Percentiles rank a stretch among this genome's conserved stretches.
Evolutionary conservation across 1,284 basidiomycete genomes (phyloP).

Genomic region (Kalmanozyma brasiliensis): DNA sequence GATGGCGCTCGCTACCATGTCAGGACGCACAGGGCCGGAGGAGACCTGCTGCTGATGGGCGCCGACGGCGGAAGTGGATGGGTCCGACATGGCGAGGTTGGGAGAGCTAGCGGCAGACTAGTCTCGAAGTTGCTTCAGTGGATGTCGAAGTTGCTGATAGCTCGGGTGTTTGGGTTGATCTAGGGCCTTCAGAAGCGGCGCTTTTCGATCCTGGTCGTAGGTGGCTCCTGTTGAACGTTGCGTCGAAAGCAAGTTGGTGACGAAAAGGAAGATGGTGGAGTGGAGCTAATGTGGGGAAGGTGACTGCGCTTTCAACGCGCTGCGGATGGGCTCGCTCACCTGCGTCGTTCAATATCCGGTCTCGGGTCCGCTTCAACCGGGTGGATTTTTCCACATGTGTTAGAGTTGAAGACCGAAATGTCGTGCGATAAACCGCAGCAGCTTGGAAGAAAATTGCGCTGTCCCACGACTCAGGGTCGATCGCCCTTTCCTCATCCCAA

Average conservation of each 20-base stretch:
- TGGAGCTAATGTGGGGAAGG: conserved; percentile 31
- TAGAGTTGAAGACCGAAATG: not conserved
- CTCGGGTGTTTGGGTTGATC: no score
- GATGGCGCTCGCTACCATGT: conserved; percentile 63
- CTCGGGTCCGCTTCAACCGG: conserved; percentile 30
- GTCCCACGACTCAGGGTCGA: conserved; percentile 7
- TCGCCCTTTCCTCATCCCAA: conserved; percentile 23
- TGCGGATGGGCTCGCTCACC: conserved; percentile 4
- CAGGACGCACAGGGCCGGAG: conserved; percentile 45
- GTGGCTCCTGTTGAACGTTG: no score
- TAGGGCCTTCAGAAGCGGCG: no score
- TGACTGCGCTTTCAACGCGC: conserved; percentile 25
- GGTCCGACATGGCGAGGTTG: conserved; percentile 36
- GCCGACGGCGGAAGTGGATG: conserved; percentile 42
- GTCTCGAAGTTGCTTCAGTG: not conserved
- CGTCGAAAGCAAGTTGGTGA: not conserved
- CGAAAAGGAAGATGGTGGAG: not conserved
- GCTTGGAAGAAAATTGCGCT: conserved; percentile 5
- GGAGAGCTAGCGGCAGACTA: not conserved
- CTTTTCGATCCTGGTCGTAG: no score
- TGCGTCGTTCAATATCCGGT: conserved; percentile 14
- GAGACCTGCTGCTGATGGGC: conserved; percentile 29
- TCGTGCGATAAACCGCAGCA: conserved; percentile 23
- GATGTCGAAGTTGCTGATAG: no score
- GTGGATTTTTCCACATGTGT: not conserved